A percentile compares a stretch with the other conserved stretches of the same genome.
Conservation (phyloP, 768 basidiomycete genomes). For the Suillus spraguei region DNA sequence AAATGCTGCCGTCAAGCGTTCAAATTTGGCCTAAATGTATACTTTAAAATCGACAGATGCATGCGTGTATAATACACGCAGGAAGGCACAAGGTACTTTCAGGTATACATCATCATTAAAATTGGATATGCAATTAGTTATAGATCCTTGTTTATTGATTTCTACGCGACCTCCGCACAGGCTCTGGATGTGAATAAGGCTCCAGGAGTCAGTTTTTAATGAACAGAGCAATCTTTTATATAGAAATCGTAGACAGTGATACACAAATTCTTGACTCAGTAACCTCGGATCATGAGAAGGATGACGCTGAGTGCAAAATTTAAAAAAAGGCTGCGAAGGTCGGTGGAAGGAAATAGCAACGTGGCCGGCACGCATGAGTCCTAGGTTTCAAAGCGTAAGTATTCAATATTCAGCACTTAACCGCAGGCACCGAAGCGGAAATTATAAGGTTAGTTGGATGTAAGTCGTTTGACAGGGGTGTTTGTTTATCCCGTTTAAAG, state of each 20-base stretch:
- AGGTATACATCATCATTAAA: not conserved
- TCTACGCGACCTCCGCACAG: not conserved
- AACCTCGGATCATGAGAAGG: not conserved
- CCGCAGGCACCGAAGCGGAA: constrained; percentile 6
- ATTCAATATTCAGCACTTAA: not conserved
- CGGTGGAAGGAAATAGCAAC: constrained; percentile 1
- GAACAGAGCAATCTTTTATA: not conserved
- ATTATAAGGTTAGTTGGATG: constrained; percentile 1
- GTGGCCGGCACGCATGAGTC: not conserved
- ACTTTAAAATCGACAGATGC: not conserved
- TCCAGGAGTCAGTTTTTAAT: not conserved
- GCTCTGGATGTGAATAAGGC: not conserved
- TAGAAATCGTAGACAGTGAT: not conserved
- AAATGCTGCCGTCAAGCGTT: constrained; percentile 4
- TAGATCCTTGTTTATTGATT: not conserved
- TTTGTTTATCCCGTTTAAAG: constrained; percentile 2
- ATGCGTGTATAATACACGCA: not conserved
- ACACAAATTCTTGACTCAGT: not conserved
- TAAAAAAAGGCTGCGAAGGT: not conserved
- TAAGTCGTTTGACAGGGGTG: constrained; percentile 3
- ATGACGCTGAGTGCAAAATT: not conserved
- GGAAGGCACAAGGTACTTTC: not conserved
- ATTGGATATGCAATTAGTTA: not conserved
- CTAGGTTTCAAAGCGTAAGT: not conserved
- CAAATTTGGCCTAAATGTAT: not conserved